These are phyloP conservation scores for Coffea canephora DNA, from an alignment of 257 asterid genomes.

Conservation along the genomic window DNA sequence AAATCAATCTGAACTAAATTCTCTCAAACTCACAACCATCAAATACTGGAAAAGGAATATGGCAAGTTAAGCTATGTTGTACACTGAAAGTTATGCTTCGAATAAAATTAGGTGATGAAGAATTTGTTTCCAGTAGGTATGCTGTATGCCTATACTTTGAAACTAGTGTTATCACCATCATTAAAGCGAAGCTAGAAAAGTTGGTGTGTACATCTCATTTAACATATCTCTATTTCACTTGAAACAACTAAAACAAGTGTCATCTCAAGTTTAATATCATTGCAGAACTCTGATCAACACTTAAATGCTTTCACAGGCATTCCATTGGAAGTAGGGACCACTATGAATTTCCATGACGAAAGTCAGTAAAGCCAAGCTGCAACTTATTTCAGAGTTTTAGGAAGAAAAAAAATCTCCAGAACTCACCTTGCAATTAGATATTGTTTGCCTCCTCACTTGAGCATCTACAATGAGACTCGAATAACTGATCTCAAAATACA, in stretches of 20 bases:
- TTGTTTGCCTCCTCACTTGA: constrained; percentile 67
- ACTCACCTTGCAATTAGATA: constrained; percentile 78
- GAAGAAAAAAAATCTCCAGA: background rate
- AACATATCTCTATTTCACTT: background rate
- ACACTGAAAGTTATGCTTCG: background rate
- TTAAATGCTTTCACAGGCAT: background rate
- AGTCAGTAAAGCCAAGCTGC: background rate
- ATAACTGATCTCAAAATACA: constrained; percentile 86
- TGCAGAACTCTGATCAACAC: background rate
- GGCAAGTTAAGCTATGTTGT: background rate
- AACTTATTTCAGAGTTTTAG: background rate
- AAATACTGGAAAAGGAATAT: too few species aligned
- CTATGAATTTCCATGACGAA: background rate
- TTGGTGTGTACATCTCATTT: background rate
- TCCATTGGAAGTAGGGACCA: background rate
- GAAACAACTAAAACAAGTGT: background rate
- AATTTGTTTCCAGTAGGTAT: too few species aligned
- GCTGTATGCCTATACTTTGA: background rate
- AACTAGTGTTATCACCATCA: background rate
- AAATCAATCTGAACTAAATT: background rate
- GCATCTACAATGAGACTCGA: constrained; percentile 65
- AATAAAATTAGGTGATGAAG: too few species aligned
- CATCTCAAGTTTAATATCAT: background rate
- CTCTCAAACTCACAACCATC: background rate
- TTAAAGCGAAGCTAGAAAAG: background rate